Conservation (phyloP, 1,284 basidiomycete species). For the Chalciporus sp. region DNA sequence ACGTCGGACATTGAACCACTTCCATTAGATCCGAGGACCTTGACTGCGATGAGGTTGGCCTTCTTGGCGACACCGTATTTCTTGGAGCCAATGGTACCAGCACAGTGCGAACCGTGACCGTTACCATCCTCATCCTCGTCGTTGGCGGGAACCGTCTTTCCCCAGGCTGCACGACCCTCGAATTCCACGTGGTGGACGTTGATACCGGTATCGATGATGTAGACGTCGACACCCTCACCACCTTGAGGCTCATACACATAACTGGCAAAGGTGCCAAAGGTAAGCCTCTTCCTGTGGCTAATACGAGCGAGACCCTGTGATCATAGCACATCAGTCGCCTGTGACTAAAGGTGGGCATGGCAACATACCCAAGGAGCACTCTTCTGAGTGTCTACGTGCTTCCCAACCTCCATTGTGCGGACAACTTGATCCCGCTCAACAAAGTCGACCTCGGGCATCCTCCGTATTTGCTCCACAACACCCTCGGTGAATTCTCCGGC, state of each 20-base stretch:
- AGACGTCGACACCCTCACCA: conserved; percentile 92
- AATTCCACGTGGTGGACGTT: conserved; percentile 88
- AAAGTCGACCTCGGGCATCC: conserved; percentile 89
- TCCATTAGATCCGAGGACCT: conserved; percentile 94
- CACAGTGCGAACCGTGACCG: conserved; percentile 81
- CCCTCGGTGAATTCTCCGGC: conserved; percentile 81
- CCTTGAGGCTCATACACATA: conserved; percentile 79
- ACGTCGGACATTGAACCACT: conserved; percentile 97
- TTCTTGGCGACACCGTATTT: conserved; percentile 95
- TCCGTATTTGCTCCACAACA: conserved; percentile 80
- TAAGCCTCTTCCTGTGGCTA: conserved; percentile 82
- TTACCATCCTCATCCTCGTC: conserved; percentile 79
- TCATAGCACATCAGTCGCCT: background rate
- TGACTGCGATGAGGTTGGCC: conserved; percentile 93
- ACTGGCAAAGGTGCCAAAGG: conserved; percentile 84
- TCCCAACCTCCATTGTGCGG: conserved; percentile 57
- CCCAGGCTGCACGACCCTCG: conserved; percentile 84
- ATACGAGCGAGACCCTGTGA: conserved; percentile 90
- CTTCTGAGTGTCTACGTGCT: conserved; percentile 52
- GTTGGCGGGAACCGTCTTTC: conserved; percentile 78
- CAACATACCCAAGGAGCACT: conserved; percentile 86
- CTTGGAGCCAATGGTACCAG: conserved; percentile 77
- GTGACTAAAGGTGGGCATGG: background rate
- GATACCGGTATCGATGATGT: conserved; percentile 87
- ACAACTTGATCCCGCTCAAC: conserved; percentile 94